phyloP scores from a whole-genome alignment of 2,329 filamentous ascomycete species.

The Tolypocladium cylindrosporum region DNA sequence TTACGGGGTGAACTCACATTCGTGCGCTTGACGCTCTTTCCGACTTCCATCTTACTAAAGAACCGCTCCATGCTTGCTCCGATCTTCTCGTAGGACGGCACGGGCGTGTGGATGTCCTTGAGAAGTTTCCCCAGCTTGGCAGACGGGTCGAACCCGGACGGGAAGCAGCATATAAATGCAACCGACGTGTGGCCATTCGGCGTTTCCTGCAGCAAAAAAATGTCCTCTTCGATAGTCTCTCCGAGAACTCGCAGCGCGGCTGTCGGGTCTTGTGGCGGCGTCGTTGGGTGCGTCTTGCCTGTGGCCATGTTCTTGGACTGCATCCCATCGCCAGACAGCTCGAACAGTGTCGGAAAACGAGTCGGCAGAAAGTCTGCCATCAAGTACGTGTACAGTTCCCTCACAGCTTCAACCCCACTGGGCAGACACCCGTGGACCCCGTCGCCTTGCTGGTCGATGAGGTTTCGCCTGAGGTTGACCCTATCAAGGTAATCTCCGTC shows the following conservation, averaged over 20 bases:
- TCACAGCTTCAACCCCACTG: conserved; percentile 28
- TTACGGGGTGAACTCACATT: conserved; percentile 26
- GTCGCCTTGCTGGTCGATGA: conserved; percentile 26
- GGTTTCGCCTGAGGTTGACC: conserved; percentile 26
- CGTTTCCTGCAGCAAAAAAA: conserved; percentile 38
- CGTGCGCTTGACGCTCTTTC: conserved; percentile 36
- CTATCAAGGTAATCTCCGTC: conserved; percentile 39
- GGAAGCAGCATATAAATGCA: conserved; percentile 42
- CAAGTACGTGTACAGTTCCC: conserved; percentile 39
- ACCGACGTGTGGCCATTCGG: conserved; percentile 29
- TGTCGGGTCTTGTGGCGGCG: conserved; percentile 16
- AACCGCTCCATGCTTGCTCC: conserved; percentile 44
- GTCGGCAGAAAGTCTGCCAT: conserved; percentile 34
- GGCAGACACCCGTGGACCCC: conserved; percentile 33
- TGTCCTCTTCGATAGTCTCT: conserved; percentile 44
- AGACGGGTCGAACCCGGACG: conserved; percentile 41
- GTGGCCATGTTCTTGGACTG: conserved; percentile 31
- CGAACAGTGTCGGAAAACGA: conserved; percentile 39
- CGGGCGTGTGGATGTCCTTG: conserved; percentile 38
- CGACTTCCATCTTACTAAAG: conserved; percentile 36
- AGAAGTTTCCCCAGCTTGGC: conserved; percentile 38
- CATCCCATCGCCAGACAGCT: conserved; percentile 18
- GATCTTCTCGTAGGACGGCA: conserved; percentile 45
- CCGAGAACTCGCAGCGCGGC: conserved; percentile 30
- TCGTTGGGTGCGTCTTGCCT: conserved; percentile 14